Evolutionary conservation across 2,329 filamentous ascomycete species (phyloP), one percentile per base, ranked within the genome.

Genomic region (Paecilomyces niveus): DNA sequence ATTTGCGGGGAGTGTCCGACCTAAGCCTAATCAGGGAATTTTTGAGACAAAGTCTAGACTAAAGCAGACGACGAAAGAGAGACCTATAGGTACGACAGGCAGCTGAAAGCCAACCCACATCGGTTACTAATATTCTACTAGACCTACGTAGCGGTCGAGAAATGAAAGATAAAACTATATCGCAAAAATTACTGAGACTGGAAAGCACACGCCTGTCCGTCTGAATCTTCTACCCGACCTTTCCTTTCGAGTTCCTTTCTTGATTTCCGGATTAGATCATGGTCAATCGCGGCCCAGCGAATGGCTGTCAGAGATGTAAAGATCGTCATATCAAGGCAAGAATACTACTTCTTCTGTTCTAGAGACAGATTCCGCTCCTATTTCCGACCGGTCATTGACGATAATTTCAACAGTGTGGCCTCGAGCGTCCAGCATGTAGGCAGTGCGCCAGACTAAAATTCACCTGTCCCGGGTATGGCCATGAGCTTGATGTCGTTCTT

Each of bases 291-390:
- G 58, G 56, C n/a, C 58, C 58, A 9, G 55, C 55, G 18, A 55
- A 50, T 49, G 58, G 56, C 31, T 59, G 56, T 31, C 58, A 60
- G 35, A 57, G 53, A 51, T 60, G 58, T 45, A 60, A 54, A 51
- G 58, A 58, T n/a, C 56, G 58, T 10, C 56, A 58, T 21, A 31
- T 58, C 50, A 60, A 60, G 53, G 58, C 32, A 60, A 56, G 29
- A 50, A 3, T 32, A 53, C 39, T 11, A 22, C 3, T 21, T 26
- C 11, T n/a, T 32, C 11, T 51, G 32, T 35, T 26, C 24, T 3
- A 26, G 5, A 5, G 9, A 24, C 3, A 31, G 9, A 29, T 18
- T n/a, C 10, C 10, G 9, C n/a, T 8, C 9, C 22, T 26, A 15
- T 15, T 15, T 13, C 11, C 10, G 24, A 5, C 24, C 24, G 5